These are phyloP conservation scores for Spirogloea muscicola DNA, from an alignment of 139 green algal species.

Conservation along the genomic window DNA sequence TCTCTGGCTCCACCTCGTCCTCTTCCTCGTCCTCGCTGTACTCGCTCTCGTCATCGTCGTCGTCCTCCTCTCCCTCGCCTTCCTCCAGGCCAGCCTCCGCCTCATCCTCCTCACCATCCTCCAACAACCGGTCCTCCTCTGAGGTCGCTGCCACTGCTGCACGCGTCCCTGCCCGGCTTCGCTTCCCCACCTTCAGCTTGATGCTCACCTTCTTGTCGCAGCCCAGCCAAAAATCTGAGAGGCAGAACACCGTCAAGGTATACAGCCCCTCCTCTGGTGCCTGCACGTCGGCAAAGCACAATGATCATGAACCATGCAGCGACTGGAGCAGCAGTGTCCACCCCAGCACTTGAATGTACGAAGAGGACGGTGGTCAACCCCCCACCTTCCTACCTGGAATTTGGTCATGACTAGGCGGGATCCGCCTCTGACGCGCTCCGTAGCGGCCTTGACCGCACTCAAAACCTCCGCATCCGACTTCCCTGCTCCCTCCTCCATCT, in stretches of 20 bases:
- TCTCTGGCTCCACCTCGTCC: constrained; percentile 19
- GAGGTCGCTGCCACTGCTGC: background rate
- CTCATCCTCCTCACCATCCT: constrained; percentile 20
- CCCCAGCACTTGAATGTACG: no score
- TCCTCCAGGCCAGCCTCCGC: constrained; percentile 25
- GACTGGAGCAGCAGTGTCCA: no score
- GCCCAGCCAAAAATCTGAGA: constrained; percentile 83
- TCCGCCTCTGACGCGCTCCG: constrained; percentile 8
- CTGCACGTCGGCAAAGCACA: no score
- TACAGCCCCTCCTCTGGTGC: constrained; percentile 30
- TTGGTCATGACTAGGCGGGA: constrained; percentile 38
- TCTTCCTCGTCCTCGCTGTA: constrained; percentile 40
- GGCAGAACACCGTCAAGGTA: constrained; percentile 31
- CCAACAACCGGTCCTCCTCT: background rate
- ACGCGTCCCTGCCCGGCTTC: constrained; percentile 33
- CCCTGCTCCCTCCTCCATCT: constrained; percentile 27
- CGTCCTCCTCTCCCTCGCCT: constrained; percentile 28
- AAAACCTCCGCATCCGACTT: constrained; percentile 15
- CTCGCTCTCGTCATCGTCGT: constrained; percentile 43
- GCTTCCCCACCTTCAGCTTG: constrained; percentile 50
- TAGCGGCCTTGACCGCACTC: constrained; percentile 7
- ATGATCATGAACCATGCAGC: no score
- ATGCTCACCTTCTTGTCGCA: constrained; percentile 64
- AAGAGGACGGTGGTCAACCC: no score
- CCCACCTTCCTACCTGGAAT: no score